Conservation (phyloP, 345 rosid genomes). For the Gossypium stocksii region DNA sequence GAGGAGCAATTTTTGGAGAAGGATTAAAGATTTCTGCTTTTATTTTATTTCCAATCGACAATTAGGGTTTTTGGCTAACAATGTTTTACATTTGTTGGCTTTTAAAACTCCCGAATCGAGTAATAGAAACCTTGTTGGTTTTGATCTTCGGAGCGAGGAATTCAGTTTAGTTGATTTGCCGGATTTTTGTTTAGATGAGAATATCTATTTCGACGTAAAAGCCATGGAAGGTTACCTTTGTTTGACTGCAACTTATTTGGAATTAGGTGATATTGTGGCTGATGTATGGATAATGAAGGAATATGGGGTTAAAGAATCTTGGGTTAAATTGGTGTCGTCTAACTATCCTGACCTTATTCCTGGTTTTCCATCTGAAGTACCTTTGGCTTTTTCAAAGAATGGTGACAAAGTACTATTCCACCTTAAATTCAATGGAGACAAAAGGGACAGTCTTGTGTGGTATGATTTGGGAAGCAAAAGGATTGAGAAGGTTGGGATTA, state of each 20-base stretch:
- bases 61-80: conserved; percentile 32
- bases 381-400: background rate
- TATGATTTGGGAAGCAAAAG: background rate
- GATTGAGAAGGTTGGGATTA: background rate
- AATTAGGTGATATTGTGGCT: background rate
- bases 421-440: background rate
- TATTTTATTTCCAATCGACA: conserved; percentile 23
- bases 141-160: background rate
- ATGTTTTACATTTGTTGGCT: conserved; percentile 38
- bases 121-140: conserved; percentile 19
- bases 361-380: background rate
- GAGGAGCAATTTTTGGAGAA: conserved; percentile 35
- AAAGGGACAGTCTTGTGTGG: no score
- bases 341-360: background rate
- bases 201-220: conserved; percentile 24
- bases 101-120: conserved; percentile 24
- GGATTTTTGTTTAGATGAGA: background rate
- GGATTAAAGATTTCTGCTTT: conserved; percentile 27
- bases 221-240: conserved; percentile 26
- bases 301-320: background rate
- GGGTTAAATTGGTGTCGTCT: background rate
- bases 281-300: conserved; percentile 10
- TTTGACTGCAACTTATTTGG: conserved; percentile 13
- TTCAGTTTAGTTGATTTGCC: conserved; percentile 25
- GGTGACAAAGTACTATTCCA: background rate